Base-by-base conservation (phyloP, 1,284 basidiomycete genomes). In the Sanguinoderma infundibulare region DNA sequence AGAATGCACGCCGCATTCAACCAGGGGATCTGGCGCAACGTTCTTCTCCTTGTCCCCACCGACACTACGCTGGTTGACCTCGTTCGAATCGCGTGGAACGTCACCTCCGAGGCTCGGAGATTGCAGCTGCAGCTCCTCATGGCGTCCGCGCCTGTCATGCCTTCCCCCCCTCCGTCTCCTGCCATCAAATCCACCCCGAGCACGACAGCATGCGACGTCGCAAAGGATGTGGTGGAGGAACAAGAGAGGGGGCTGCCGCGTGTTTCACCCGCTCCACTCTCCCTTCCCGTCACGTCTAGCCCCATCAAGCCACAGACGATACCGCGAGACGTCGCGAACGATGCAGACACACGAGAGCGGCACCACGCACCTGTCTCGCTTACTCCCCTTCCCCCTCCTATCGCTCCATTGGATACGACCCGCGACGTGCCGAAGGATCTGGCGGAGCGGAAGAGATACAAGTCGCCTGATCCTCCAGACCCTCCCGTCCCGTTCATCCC, bases 11-110 rank as follows among this genome's bases (percentile, higher is more conserved):
- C 69, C 57, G 69, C 67, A 38, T 77, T 76, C 63, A 83, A 81
- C 63, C 78, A 80, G 42, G 83, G 84, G 8, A 68, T 84, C 40
- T 84, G 84, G 83, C 78, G 77, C 62, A 86, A 86, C 63, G 74
- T 80, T 36, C 79, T 86, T 8, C 74, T 77, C 7, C 70, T 84
- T 51, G 82, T 79, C 3, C 73, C 81, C 40, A 71, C 68, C 35
- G 76, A 82, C 57, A 57, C 66, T 35, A 63, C 68, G 32, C 64
- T 85, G 46, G 73, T 78, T 44, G 75, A 81, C 62, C 68, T 82
- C 24, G 78, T 82, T 28, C 77, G 78, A 62, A 81, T 75, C 14
- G 83, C 82, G 46, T 83, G 80, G 80, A 82, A 81, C 63, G 81
- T 85, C 30, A 78, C 81, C 10, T 77, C 76, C 10, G 83, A 84